A percentile compares a stretch with the other conserved stretches of the same genome.
Conservation (phyloP, 176 grass and related monocot genomes). For the Avena sativa region DNA sequence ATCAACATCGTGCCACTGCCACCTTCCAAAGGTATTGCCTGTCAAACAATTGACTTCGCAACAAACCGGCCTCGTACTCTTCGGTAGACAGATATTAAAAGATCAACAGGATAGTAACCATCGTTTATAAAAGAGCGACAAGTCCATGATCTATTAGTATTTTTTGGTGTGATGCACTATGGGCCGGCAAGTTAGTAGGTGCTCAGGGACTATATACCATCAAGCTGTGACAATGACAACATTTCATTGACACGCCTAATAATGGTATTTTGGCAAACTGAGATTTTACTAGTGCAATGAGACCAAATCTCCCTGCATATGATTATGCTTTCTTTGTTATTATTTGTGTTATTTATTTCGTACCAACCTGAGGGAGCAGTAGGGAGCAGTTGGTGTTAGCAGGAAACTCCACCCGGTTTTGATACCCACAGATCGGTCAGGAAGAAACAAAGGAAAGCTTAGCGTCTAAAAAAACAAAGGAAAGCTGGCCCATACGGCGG, state of each 20-base stretch:
- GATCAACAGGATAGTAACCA: neutral
- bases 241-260: neutral
- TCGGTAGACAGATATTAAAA: constrained; percentile 3
- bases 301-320: neutral
- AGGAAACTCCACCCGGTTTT: constrained; percentile 17
- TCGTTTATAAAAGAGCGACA: neutral
- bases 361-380: neutral
- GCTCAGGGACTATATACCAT: neutral
- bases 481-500: neutral
- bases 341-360: no score
- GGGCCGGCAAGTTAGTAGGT: neutral
- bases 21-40: constrained; percentile 36
- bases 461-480: constrained; percentile 2
- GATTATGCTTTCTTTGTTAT: neutral
- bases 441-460: constrained; percentile 29
- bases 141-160: neutral
- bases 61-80: constrained; percentile 20
- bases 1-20: constrained; percentile 45
- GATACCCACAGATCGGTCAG: constrained; percentile 36
- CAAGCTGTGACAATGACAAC: neutral
- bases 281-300: neutral
- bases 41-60: constrained; percentile 36
- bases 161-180: neutral
- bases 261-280: constrained; percentile 1
- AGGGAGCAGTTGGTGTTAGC: neutral